Conservation (phyloP, 345 rosid species). For the Ceriops zippeliana region DNA sequence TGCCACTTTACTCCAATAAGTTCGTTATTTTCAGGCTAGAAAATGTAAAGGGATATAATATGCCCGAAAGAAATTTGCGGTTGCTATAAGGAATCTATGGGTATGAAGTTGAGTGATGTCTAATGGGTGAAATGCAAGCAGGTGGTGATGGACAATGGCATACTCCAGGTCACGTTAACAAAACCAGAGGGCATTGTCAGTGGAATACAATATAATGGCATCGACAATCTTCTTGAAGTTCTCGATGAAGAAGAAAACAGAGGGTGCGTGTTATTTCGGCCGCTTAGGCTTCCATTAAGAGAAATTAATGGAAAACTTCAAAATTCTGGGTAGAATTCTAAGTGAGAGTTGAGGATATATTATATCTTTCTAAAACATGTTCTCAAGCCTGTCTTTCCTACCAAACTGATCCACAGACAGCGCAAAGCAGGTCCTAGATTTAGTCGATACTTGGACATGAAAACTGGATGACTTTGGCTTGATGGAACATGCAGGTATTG, state of each 20-base stretch:
- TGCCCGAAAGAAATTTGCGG: too few relatives aligned
- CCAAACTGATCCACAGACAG: not conserved
- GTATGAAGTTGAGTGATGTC: not conserved
- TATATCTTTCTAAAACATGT: not conserved
- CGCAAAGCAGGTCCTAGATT: too few relatives aligned
- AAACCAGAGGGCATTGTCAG: slow-evolving; percentile 32
- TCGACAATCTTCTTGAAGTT: slow-evolving; percentile 23
- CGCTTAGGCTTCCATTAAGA: not conserved
- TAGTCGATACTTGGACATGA: too few relatives aligned
- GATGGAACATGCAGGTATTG: slow-evolving; percentile 19
- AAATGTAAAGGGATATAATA: too few relatives aligned
- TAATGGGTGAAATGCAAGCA: slow-evolving; percentile 5
- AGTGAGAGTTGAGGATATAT: too few relatives aligned
- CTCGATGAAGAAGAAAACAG: slow-evolving; percentile 3
- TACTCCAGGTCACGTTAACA: slow-evolving; percentile 21
- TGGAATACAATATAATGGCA: slow-evolving; percentile 19
- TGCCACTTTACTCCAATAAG: not conserved
- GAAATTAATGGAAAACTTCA: too few relatives aligned
- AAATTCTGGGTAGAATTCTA: too few relatives aligned
- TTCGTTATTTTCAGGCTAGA: not conserved
- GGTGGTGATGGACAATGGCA: slow-evolving; percentile 35
- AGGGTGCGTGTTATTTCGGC: slow-evolving; percentile 17
- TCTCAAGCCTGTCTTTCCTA: not conserved
- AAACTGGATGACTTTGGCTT: too few relatives aligned
- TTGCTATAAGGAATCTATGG: too few relatives aligned